Percentiles rank a stretch among this genome's conserved stretches.
Evolutionary conservation across 257 asterid species (phyloP).

Genomic region (Fraxinus anomala): DNA sequence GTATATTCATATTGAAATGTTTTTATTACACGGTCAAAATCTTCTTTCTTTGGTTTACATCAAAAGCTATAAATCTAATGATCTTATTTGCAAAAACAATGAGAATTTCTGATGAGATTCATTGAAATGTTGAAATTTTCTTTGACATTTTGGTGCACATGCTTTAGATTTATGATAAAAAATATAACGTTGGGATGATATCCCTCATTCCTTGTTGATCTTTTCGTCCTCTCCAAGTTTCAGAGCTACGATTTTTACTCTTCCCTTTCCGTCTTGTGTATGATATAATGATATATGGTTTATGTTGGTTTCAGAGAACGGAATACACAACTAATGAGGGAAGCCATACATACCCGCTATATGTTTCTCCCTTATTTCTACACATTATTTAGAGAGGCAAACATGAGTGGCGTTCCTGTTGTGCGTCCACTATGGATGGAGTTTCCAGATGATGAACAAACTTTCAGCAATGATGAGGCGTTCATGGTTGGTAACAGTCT

Average conservation of each 20-base stretch:
- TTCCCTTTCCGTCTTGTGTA: neutral
- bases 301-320: constrained; percentile 62
- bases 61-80: neutral
- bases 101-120: neutral
- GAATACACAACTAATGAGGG: constrained; percentile 76
- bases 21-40: neutral
- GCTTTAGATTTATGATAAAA: neutral
- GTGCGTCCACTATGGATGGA: constrained; percentile 99
- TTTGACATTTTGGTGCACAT: neutral
- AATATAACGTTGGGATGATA: neutral
- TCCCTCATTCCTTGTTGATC: neutral
- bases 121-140: neutral
- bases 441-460: constrained; percentile 81
- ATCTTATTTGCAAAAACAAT: neutral
- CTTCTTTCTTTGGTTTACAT: neutral
- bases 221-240: neutral
- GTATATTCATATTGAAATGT: neutral
- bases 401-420: constrained; percentile 79
- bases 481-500: constrained; percentile 93
- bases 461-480: constrained; percentile 88
- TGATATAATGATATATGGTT: constrained; percentile 17
- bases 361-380: constrained; percentile 90
- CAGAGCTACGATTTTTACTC: neutral
- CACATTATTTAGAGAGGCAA: constrained; percentile 95
- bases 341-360: constrained; percentile 86